Base-by-base conservation (phyloP, 106 monocot species). In the Dendrobium huoshanense region DNA sequence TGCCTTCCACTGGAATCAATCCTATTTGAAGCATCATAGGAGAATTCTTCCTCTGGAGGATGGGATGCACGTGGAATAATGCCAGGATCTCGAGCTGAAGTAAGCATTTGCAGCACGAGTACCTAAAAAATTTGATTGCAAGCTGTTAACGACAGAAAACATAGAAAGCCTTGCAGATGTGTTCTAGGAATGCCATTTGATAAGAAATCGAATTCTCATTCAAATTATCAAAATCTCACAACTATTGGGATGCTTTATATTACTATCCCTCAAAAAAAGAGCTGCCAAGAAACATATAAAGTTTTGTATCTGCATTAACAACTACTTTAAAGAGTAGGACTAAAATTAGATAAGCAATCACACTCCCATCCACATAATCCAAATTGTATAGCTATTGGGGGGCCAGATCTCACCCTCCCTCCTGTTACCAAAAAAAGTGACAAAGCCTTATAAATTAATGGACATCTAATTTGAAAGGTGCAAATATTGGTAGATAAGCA, bases 11-110 rank as follows among this genome's bases (percentile, higher is more conserved):
- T 85, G 70, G 61, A 44, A 33, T 84, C 84, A 59, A 51, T 45
- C 19, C 58, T 61, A 72, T 25, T 33, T 25, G 85, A 81, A 44
- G 73, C 33, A 48, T 87, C 87, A 85, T 91, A 92, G 17, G 87
- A 84, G 44, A 95, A 88, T 51, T 93, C 95, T 81, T 96, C 95
- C 82, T 92, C 96, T 10, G 91, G 93, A 68, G 96, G 93, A 88
- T 91, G 96, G n/a, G 87, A 85, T 75, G 89, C 84, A 73, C 91
- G 91, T 42, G 96, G 93, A 19, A 96, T 87, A 45, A 96, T 93
- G 10, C 96, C 96, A 22, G 93, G 93, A 88, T 93, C 93, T 72
- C 87, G 86, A 55, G 93, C 83, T 80, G 96, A 93, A 43, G 93
- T 96, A 73, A 96, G 43, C 18, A 96, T 64, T 43, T 93, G 81